phyloP scores from a whole-genome alignment of 2,329 filamentous ascomycete genomes.

The Fonsecaea nubica region DNA sequence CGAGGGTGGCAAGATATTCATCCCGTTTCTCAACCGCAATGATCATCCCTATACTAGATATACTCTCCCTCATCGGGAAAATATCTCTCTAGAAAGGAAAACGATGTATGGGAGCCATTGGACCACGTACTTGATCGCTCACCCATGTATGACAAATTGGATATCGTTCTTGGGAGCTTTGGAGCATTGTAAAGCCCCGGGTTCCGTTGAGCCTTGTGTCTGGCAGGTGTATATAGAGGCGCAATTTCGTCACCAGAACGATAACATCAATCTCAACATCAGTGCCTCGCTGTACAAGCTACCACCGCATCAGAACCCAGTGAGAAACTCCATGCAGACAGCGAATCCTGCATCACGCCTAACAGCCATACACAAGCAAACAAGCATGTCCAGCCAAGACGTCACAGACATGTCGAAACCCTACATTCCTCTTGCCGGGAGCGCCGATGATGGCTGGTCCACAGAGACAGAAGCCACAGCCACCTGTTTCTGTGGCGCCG shows the following conservation, averaged over 20 bases:
- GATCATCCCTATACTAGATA: not conserved
- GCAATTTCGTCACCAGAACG: not conserved
- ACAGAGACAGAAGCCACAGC: constrained; percentile 59
- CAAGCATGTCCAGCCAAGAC: constrained; percentile 6
- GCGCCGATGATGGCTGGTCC: constrained; percentile 53
- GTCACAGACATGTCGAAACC: constrained; percentile 37
- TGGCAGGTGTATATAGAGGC: not conserved
- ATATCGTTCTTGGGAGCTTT: not conserved
- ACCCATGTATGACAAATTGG: constrained; percentile 3
- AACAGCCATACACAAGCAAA: not conserved
- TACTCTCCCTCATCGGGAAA: constrained; percentile 8
- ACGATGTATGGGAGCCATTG: constrained; percentile 2
- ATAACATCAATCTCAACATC: not conserved
- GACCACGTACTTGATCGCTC: not conserved
- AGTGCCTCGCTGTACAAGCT: not conserved
- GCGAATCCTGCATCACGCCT: not conserved
- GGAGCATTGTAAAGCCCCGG: not conserved
- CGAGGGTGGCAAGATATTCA: not conserved
- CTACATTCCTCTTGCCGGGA: constrained; percentile 50
- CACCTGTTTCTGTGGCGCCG: constrained; percentile 64
- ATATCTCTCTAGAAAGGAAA: constrained; percentile 7
- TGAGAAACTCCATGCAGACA: not conserved
- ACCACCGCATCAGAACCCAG: not conserved
- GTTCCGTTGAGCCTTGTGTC: not conserved
- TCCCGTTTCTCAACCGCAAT: not conserved